Evolutionary conservation across 192 early-diverging fungal genomes (phyloP), one percentile per base, ranked within the genome.

Genomic region (Podila clonocystis): DNA sequence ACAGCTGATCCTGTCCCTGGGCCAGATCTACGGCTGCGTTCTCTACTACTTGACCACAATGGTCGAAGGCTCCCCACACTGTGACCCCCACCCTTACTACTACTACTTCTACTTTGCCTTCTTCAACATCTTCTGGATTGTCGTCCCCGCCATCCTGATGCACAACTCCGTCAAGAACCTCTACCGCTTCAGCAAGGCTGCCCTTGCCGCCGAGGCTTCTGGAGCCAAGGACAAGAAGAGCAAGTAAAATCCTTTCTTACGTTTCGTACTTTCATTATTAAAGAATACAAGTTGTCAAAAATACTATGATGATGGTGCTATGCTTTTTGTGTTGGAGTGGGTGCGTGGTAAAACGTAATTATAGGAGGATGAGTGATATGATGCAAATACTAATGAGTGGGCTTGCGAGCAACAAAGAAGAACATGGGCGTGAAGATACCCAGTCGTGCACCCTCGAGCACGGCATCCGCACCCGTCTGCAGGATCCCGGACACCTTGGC

Each of bases 391-490:
- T 45, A 45, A 3, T 45, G 41, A 13, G 41, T 15, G 8, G 93
- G 94, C 82, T 95, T 94, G 66, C 86, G 86, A 15, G 89, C 93
- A 65, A 91, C 90, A 45, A 95, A 91, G 67, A 94, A 91, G 87
- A 92, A 98, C 97, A 98, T 98, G 70, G 97, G 97, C 13, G 97
- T 98, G 72, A 98, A 97, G 59, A 98, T 83, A 61, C 93, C 88
- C 72, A 89, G 70, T 74, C 89, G 87, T 24, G 91, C 97, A 65
- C 95, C 95, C 48, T 85, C 88, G 34, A 95, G 90, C n/a, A 97
- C 87, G 73, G 89, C 85, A 83, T 96, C 94, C 11, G 94, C 93
- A 30, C 92, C 97, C 3, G 88, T 90, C 65, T 92, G 89, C 70
- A 98, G 87, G 52, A 98, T 85, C 26, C 88, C 84, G 67, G 95